Conservation (phyloP, 345 rosid species). For the Linum tenue region DNA sequence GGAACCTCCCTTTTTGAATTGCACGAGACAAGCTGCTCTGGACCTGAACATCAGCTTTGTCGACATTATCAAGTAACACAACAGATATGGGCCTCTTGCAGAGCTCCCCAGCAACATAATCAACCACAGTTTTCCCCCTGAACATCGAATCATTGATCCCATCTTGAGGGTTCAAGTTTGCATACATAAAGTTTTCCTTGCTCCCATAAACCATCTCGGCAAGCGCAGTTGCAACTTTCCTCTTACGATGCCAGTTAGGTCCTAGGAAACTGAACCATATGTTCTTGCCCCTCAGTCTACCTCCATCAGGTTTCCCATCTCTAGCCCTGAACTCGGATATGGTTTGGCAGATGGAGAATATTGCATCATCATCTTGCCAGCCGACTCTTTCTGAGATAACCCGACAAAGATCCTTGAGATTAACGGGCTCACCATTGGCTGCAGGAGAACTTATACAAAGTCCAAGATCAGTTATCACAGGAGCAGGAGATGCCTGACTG, state of each 20-base stretch:
- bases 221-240: slow-evolving; percentile 46
- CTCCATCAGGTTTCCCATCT: slow-evolving; percentile 15
- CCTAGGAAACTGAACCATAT: slow-evolving; percentile 64
- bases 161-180: slow-evolving; percentile 39
- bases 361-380: slow-evolving; percentile 66
- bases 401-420: slow-evolving; percentile 8
- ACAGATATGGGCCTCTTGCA: slow-evolving; percentile 48
- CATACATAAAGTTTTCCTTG: slow-evolving; percentile 39
- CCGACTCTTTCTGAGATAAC: slow-evolving; percentile 41
- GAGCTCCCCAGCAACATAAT: slow-evolving; percentile 51
- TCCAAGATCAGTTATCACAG: slow-evolving; percentile 44
- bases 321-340: slow-evolving; percentile 21
- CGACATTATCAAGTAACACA: slow-evolving; percentile 66
- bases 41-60: slow-evolving; percentile 49
- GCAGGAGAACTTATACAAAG: slow-evolving; percentile 8
- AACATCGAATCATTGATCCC: slow-evolving; percentile 21
- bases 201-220: slow-evolving; percentile 47
- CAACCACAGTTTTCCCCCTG: slow-evolving; percentile 64
- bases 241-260: slow-evolving; percentile 41
- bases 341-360: slow-evolving; percentile 32
- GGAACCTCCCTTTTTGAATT: slow-evolving; percentile 42
- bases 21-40: slow-evolving; percentile 45
- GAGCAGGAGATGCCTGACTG: slow-evolving; percentile 6
- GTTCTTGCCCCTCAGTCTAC: slow-evolving; percentile 33
- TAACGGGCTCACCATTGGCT: neutral